Percentiles rank a stretch among this genome's conserved stretches.
These are phyloP conservation scores for Aureobasidium sp. DNA, from an alignment of 2,329 filamentous ascomycete species.

Conservation along the genomic window DNA sequence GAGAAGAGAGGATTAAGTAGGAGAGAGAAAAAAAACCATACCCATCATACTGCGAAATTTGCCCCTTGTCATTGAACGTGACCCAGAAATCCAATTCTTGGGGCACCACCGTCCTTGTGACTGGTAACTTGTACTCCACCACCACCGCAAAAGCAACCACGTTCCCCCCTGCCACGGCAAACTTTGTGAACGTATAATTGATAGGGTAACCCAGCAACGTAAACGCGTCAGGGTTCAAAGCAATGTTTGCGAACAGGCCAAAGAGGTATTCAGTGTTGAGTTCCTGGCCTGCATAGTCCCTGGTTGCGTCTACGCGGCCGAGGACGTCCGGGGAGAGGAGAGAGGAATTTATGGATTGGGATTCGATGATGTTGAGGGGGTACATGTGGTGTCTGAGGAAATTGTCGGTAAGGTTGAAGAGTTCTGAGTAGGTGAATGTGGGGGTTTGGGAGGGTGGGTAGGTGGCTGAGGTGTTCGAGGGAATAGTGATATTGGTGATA, in stretches of 20 bases:
- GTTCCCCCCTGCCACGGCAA: not conserved
- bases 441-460: conserved; percentile 2
- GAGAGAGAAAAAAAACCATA: not conserved
- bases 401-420: not conserved
- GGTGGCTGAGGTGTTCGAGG: too few species aligned
- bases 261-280: conserved; percentile 8
- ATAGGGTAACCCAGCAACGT: not conserved
- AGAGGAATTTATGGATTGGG: not conserved
- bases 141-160: not conserved
- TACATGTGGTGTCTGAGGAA: conserved; percentile 6
- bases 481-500: too few species aligned
- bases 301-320: not conserved
- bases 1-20: not conserved
- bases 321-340: not conserved
- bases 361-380: not conserved
- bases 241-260: conserved; percentile 1
- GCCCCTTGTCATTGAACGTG: not conserved
- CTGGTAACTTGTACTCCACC: not conserved
- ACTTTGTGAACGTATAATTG: not conserved
- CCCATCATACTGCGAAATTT: conserved; percentile 8
- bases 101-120: not conserved
- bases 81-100: conserved; percentile 2
- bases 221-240: not conserved
- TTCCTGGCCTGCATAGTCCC: not conserved
- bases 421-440: not conserved